These are phyloP conservation scores for Penicillium egyptiacum DNA, from an alignment of 495 filamentous ascomycete species.

Conservation along the genomic window DNA sequence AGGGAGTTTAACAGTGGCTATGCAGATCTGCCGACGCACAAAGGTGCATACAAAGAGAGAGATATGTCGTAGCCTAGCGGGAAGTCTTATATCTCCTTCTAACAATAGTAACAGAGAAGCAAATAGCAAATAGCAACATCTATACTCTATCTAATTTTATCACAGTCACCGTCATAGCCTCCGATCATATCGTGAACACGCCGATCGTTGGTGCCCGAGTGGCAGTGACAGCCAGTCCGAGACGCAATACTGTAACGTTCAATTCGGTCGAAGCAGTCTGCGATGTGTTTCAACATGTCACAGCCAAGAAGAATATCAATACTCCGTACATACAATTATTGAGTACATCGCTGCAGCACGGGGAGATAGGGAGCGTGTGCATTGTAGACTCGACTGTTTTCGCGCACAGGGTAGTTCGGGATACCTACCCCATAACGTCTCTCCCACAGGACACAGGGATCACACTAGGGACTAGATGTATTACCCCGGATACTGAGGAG, in stretches of 20 bases:
- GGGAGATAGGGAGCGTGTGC: constrained; percentile 9
- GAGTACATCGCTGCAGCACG: not conserved
- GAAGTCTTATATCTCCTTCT: constrained; percentile 8
- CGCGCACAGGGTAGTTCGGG: constrained; percentile 2
- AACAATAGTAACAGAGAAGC: constrained; percentile 3
- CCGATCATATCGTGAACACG: constrained; percentile 1
- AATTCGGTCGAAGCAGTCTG: not conserved
- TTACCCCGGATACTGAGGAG: not conserved
- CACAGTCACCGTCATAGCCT: constrained; percentile 5
- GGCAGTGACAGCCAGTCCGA: constrained; percentile 8
- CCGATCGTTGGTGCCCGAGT: constrained; percentile 8
- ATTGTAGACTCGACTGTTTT: constrained; percentile 1
- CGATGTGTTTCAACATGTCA: not conserved
- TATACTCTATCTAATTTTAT: not conserved
- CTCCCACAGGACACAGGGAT: not conserved
- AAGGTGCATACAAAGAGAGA: not conserved
- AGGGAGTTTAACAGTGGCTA: constrained; percentile 8
- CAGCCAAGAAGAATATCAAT: constrained; percentile 4
- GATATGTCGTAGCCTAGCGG: constrained; percentile 11
- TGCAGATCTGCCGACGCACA: constrained; percentile 7
- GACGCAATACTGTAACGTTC: constrained; percentile 2
- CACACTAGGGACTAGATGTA: not conserved
- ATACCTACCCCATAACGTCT: constrained; percentile 2
- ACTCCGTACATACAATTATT: not conserved
- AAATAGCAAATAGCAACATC: not conserved